Base-by-base conservation (phyloP, 1,139 yeast species). In the Wickerhamomyces sp. region DNA sequence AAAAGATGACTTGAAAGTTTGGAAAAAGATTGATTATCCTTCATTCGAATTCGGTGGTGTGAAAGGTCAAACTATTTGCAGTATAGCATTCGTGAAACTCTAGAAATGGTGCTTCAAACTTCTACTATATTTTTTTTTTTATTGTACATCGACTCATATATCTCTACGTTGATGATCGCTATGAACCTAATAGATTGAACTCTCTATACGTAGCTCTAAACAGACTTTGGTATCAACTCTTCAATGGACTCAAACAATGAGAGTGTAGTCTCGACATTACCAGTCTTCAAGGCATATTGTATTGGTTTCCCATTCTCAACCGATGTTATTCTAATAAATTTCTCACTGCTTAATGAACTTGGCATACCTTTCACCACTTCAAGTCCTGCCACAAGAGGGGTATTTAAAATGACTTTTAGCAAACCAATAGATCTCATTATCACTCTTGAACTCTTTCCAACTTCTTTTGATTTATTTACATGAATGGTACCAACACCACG, bases 341-440 rank as follows among this genome's bases (percentile, higher is more conserved):
- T 90, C 44, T 89, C 96, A 36, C 84, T 71, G 9, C 81, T 80
- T 54, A 90, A 68, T 27, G 97, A 89, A 39, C 95, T 86, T 52
- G 87, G 88, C 74, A 91, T 83, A 0, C 98, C 99, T 61, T 79
- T 78, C 50, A 78, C 68, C 3, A 89, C 67, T 49, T 81, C 79
- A 15, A 89, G 77, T 11, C 72, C 75, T 40, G 74, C 66, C 1
- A 74, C 69, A 34, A 94, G 69, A 23, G 90, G 84, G 44, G 82
- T 69, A 64, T 94, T 94, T 54, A 94, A 71, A 32, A 93, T 81
- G 27, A 93, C 94, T 53, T 91, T 79, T 51, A 89, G 73, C 33
- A 89, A 77, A 2, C 96, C 96, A 52, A 86, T 88, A 5, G 96
- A 83, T 62, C 99, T 79, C 97, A 94, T 91, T 6, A 93, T 85